A percentile compares a stretch with the other conserved stretches of the same genome.
These are phyloP conservation scores for Gossypium schwendimanii DNA, from an alignment of 441 rosid species.

Conservation along the genomic window DNA sequence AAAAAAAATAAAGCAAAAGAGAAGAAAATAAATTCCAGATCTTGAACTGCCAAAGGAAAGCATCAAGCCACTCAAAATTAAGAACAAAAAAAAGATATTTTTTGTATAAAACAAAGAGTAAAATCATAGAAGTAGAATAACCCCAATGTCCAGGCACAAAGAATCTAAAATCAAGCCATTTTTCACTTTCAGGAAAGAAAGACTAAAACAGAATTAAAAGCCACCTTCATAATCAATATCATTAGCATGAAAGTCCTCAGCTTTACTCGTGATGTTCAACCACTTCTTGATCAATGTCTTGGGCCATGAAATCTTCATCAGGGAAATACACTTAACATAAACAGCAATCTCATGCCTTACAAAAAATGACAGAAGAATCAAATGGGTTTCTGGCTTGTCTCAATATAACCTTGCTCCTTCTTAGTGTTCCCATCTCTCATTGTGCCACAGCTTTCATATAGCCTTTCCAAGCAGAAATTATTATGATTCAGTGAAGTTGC, in stretches of 20 bases:
- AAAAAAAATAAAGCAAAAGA: constrained; percentile 14
- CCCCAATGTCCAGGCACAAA: no score
- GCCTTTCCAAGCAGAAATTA: constrained; percentile 16
- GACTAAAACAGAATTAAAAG: neutral
- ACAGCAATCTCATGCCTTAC: constrained; percentile 16
- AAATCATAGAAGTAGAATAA: constrained; percentile 16
- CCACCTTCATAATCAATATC: constrained; percentile 48
- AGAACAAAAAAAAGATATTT: constrained; percentile 17
- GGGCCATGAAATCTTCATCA: constrained; percentile 83
- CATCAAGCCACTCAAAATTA: constrained; percentile 8
- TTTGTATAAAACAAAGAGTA: constrained; percentile 12
- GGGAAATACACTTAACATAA: neutral
- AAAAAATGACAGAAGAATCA: constrained; percentile 13
- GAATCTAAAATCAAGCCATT: no score
- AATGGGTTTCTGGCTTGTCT: constrained; percentile 12
- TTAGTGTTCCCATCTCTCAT: constrained; percentile 77
- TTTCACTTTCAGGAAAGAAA: neutral
- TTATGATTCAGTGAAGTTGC: neutral
- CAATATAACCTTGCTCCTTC: constrained; percentile 68
- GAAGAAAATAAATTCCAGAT: constrained; percentile 43
- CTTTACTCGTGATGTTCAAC: constrained; percentile 79
- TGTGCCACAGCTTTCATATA: constrained; percentile 53
- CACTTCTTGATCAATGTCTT: constrained; percentile 86
- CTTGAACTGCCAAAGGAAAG: constrained; percentile 29
- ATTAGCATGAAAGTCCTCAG: constrained; percentile 83